A percentile compares a stretch with the other conserved stretches of the same genome.
phyloP scores from a whole-genome alignment of 352 stramenopile species.

The Globisporangium paddicum region DNA sequence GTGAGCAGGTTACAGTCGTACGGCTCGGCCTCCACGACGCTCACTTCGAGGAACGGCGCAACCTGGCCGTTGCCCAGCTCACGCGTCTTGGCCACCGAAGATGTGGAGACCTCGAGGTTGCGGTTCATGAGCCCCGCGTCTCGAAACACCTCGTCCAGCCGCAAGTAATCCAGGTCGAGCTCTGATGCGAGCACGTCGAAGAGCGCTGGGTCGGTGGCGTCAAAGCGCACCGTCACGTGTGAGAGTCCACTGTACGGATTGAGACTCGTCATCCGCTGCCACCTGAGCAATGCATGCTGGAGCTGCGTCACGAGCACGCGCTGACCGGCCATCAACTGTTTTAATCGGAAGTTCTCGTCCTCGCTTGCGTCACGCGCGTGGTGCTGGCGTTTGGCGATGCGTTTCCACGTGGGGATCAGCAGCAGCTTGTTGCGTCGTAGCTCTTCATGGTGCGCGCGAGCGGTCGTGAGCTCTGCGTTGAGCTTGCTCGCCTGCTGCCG shows the following conservation, averaged over 20 bases:
- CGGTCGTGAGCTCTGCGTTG: conserved; percentile 6
- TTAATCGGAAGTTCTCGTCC: conserved; percentile 8
- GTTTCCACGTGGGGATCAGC: conserved; percentile 6
- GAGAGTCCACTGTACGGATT: neutral
- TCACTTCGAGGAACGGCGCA: neutral
- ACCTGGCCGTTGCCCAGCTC: neutral
- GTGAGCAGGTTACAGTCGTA: neutral
- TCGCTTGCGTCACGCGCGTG: neutral
- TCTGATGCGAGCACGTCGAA: conserved; percentile 2
- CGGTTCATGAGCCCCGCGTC: neutral
- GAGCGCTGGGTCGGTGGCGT: neutral
- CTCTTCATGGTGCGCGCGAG: neutral
- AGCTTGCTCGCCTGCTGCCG: conserved; percentile 3
- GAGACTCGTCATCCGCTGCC: neutral
- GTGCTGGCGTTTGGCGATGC: conserved; percentile 12
- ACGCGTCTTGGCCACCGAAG: neutral
- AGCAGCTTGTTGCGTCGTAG: conserved; percentile 6
- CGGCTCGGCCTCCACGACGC: neutral
- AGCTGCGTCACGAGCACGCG: conserved; percentile 5
- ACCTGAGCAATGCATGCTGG: conserved; percentile 4
- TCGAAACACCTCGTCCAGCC: neutral
- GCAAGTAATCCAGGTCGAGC: conserved; percentile 6
- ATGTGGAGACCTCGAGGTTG: neutral
- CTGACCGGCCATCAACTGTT: conserved; percentile 4
- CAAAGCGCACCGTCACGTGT: neutral